Evolutionary conservation across 2,329 filamentous ascomycete genomes (phyloP).

Genomic region (Talaromyces sp.): DNA sequence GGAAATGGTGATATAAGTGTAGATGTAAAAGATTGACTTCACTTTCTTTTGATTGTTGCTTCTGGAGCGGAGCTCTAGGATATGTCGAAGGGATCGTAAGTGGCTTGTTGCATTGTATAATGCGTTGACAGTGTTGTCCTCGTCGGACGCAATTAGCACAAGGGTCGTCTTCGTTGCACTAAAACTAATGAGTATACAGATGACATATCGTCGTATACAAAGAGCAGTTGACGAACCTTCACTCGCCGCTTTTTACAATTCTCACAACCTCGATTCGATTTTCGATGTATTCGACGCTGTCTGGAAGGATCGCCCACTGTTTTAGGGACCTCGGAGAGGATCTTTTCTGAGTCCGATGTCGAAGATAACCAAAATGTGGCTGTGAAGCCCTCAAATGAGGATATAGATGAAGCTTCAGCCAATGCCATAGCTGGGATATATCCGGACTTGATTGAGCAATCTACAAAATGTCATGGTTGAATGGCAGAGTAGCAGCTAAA

Average conservation of each 20-base stretch:
- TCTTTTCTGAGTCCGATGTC: background rate
- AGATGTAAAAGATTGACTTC: background rate
- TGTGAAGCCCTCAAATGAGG: slow-evolving; percentile 9
- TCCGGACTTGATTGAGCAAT: background rate
- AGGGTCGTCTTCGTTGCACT: slow-evolving; percentile 9
- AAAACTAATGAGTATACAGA: background rate
- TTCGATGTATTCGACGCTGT: slow-evolving; percentile 11
- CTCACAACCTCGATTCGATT: slow-evolving; percentile 10
- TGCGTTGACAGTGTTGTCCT: slow-evolving; percentile 7
- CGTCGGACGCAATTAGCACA: slow-evolving; percentile 12
- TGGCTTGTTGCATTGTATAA: background rate
- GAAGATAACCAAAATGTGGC: slow-evolving; percentile 9
- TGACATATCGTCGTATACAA: background rate
- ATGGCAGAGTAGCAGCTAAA: background rate
- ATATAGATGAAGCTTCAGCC: background rate
- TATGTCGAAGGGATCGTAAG: background rate
- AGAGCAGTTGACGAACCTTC: background rate
- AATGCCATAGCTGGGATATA: background rate
- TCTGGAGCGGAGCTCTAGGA: background rate
- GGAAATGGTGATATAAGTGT: slow-evolving; percentile 13
- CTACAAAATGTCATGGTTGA: background rate
- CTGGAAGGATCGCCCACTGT: slow-evolving; percentile 7
- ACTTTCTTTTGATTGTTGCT: background rate
- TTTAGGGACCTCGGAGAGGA: slow-evolving; percentile 10
- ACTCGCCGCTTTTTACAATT: slow-evolving; percentile 13